These are phyloP conservation scores for Aspergillus cejpii DNA, from an alignment of 2,329 filamentous ascomycete species.

Conservation along the genomic window DNA sequence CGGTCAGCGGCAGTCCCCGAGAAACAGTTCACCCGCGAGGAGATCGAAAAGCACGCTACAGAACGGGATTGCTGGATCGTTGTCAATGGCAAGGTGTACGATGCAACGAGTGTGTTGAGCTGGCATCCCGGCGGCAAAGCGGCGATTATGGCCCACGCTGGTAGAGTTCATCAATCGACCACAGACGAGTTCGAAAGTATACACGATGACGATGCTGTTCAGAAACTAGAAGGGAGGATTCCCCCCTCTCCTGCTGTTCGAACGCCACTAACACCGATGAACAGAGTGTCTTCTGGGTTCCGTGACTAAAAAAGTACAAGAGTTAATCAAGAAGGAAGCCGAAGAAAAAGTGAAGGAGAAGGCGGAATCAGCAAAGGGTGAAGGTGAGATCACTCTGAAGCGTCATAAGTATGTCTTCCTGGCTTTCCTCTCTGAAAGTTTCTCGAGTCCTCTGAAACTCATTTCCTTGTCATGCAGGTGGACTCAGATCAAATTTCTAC, in stretches of 20 bases:
- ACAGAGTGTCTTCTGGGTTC: conserved; percentile 48
- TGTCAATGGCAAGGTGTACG: conserved; percentile 48
- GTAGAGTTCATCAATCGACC: conserved; percentile 45
- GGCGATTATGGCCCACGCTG: conserved; percentile 46
- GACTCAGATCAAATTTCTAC: conserved; percentile 41
- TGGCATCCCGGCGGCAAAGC: conserved; percentile 49
- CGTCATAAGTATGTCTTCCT: conserved; percentile 22
- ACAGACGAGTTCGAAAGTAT: conserved; percentile 47
- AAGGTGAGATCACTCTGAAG: conserved; percentile 33
- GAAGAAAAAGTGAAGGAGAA: conserved; percentile 38
- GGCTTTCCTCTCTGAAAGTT: neutral
- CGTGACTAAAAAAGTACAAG: conserved; percentile 46
- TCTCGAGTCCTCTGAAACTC: neutral
- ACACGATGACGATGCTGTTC: conserved; percentile 47
- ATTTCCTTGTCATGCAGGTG: conserved; percentile 29
- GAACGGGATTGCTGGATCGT: conserved; percentile 51
- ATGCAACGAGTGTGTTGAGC: conserved; percentile 43
- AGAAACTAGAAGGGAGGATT: conserved; percentile 42
- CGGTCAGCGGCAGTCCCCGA: conserved; percentile 42
- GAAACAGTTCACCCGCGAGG: conserved; percentile 49
- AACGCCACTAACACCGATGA: conserved; percentile 17
- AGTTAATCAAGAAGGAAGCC: conserved; percentile 43
- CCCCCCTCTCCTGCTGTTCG: conserved; percentile 36
- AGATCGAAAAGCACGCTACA: conserved; percentile 48
- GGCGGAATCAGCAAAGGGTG: conserved; percentile 33